Percentiles rank a stretch among this genome's conserved stretches.
Conservation (phyloP, 306 rosid species). For the Prunus davidiana region DNA sequence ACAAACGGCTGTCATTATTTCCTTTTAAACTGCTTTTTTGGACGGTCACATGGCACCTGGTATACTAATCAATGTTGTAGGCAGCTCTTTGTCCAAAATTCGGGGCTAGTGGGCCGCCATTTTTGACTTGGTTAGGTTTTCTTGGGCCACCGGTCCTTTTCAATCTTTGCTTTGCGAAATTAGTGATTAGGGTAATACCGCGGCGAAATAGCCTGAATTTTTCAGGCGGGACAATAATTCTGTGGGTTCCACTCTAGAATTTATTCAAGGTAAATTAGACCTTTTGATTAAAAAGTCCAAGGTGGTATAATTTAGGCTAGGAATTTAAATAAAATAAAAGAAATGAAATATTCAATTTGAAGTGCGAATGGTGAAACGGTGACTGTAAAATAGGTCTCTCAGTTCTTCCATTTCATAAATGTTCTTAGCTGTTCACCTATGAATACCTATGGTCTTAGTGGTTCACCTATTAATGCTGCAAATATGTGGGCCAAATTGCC, state of each 20-base stretch:
- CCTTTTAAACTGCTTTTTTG: too few species aligned
- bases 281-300: not conserved
- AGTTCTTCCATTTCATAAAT: not conserved
- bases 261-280: not conserved
- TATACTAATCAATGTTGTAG: too few species aligned
- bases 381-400: not conserved
- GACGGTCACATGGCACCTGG: too few species aligned
- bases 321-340: too few species aligned
- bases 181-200: not conserved
- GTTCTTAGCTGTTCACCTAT: not conserved
- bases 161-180: not conserved
- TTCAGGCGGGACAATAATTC: not conserved
- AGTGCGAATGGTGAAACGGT: too few species aligned
- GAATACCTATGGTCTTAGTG: not conserved
- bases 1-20: too few species aligned
- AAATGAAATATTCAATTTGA: too few species aligned
- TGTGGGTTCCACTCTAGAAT: not conserved
- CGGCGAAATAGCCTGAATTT: not conserved
- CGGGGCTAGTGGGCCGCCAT: not conserved
- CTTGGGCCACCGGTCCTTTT: not conserved
- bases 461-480: not conserved
- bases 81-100: not conserved
- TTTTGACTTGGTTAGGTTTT: not conserved
- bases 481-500: not conserved
- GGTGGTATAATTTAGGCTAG: not conserved